Evolutionary conservation across 2,329 filamentous ascomycete species (phyloP), one percentile per base, ranked within the genome.

Genomic region (Boeremia lycopersici): DNA sequence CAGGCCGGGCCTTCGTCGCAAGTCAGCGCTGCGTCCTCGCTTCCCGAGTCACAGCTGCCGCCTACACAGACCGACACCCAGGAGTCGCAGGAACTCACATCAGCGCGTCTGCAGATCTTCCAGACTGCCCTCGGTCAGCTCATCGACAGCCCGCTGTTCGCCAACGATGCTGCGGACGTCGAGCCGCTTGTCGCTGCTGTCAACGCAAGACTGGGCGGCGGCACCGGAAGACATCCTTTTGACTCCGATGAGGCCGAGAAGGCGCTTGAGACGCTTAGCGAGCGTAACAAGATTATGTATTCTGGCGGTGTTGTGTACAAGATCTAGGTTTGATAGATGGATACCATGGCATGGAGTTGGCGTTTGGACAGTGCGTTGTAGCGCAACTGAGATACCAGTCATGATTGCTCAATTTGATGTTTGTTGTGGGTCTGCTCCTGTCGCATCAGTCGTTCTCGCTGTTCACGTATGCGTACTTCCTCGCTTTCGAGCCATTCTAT

Each of bases 281-380:
- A 90, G 61, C 81, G 83, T 65, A 97, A 97, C 74, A 88, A 93
- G 79, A 87, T 99, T 71, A 99, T 99, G 93, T 74, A 65, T 52
- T 76, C 73, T 47, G 79, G 76, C 30, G 79, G 76, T 2, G 77
- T 81, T 45, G 78, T 82, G 53, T 82, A 81, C 61, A 82, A 81
- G 77, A 74, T 76, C 30, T 76, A 73, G 52, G 10, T 4, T 19
- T 17, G 7, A 7, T 23, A 23, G 19, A 23, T 23, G 13, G 34
- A 19, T 19, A 36, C 34, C 34, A 36, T 17, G 6, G 15, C 34
- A 7, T 10, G 34, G 34, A 36, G n/a, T 36, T 36, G 17, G 45
- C 36, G 45, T 48, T 48, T 44, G 40, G 28, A 36, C 19, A 36
- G n/a, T 46, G n/a, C 25, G 7, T 17, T 9, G 12, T 2, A 17